Evolutionary conservation across 805 yeast genomes (phyloP), one percentile per base, ranked within the genome.

Genomic region (Cephaloascus fragrans): DNA sequence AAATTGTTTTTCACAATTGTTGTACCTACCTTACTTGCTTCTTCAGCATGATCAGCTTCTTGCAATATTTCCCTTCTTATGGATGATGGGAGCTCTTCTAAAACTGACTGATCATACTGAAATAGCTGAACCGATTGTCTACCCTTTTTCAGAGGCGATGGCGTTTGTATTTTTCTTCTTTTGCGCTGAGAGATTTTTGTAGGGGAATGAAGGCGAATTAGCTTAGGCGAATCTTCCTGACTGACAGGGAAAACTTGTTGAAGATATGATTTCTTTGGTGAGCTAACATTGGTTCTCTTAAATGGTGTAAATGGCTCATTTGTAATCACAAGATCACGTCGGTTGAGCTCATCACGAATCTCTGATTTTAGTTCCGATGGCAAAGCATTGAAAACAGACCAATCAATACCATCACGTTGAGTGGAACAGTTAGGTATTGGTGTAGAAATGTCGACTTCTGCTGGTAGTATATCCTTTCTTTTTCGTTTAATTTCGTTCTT

Each of bases 311-410:
- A 47, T 32, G 49, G 46, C 4, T 35, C 40, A 12, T 54, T 9
- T 5, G 37, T 14, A 12, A 51, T 38, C 3, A 37, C 41, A 26
- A 53, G 51, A 23, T 49, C 49, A 33, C 83, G 53, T 34, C 75
- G 59, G 5, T 61, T 47, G 23, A 80, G 50, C 44, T 82, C 86
- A 3, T 55, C 52, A 43, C 60, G 64, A 1, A 88, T 51, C 47
- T 88, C 96, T 1, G 57, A 46, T 46, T 77, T 77, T 3, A 88
- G 75, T 18, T 79, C 82, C 2, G 56, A 47, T 0, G 96, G 96
- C 6, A 88, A 57, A 36, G 69, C 73, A 10, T 70, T 62, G 49
- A 85, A 74, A 2, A 83, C 84, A 2, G 70, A 74, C 70, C 77
- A 66, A 48, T 86, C 87, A 28, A 81, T 65, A n/a, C 71, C 43